phyloP scores from a whole-genome alignment of 2,329 filamentous ascomycete genomes.

The Cytospora mali region DNA sequence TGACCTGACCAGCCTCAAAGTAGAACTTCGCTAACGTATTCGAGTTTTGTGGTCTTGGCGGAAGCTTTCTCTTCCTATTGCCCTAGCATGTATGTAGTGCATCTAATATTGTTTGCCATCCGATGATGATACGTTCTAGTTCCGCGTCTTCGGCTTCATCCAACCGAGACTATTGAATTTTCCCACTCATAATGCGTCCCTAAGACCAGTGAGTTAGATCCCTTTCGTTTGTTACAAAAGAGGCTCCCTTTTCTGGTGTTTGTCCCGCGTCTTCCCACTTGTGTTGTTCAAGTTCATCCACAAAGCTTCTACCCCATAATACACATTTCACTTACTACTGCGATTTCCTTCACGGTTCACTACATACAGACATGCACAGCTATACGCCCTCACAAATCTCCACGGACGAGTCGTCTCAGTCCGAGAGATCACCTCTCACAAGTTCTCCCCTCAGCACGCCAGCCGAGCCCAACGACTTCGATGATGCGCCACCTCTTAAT shows the following conservation, averaged over 20 bases:
- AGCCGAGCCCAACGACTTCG: conserved; percentile 23
- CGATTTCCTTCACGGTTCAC: background rate
- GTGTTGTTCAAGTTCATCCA: conserved; percentile 1
- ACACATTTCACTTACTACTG: background rate
- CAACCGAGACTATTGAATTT: conserved; percentile 25
- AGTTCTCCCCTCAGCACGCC: conserved; percentile 27
- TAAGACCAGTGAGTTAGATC: conserved; percentile 9
- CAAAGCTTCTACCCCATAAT: background rate
- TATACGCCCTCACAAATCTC: conserved; percentile 25
- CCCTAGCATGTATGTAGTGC: conserved; percentile 19
- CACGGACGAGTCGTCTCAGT: conserved; percentile 23
- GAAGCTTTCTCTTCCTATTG: conserved; percentile 17
- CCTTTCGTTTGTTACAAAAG: conserved; percentile 24
- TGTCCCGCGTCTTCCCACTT: background rate
- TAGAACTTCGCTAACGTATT: conserved; percentile 12
- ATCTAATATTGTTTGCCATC: conserved; percentile 10
- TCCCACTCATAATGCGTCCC: conserved; percentile 14
- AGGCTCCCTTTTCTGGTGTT: conserved; percentile 18
- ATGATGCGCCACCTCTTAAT: conserved; percentile 27
- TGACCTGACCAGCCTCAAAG: conserved; percentile 18
- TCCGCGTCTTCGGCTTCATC: conserved; percentile 13
- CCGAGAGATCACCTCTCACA: conserved; percentile 29
- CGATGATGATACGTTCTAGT: conserved; percentile 24
- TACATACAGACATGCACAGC: conserved; percentile 24
- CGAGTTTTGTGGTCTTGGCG: conserved; percentile 19